phyloP scores from a whole-genome alignment of 1,284 basidiomycete genomes.

The Leucoagaricus sp. region DNA sequence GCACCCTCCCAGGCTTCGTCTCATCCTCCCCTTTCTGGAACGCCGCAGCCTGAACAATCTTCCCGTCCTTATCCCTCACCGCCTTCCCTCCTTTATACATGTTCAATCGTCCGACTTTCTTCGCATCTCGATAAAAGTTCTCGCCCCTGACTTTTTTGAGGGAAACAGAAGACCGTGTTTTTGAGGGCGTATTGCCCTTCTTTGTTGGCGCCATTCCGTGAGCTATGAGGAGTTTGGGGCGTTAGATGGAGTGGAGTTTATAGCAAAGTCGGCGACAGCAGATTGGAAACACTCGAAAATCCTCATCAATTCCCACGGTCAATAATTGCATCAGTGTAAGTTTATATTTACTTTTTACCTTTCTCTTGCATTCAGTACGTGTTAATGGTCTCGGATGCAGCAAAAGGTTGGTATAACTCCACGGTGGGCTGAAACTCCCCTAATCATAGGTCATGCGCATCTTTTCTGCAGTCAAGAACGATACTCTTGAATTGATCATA shows the following conservation, averaged over 20 bases:
- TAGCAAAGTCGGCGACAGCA: background rate
- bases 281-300: conserved; percentile 12
- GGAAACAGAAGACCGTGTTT: conserved; percentile 56
- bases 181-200: conserved; percentile 47
- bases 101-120: conserved; percentile 80
- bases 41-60: conserved; percentile 88
- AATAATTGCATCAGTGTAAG: background rate
- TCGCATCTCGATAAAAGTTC: conserved; percentile 94
- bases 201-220: conserved; percentile 57
- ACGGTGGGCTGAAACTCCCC: too few species aligned
- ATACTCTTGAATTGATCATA: too few species aligned
- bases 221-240: background rate
- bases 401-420: too few species aligned
- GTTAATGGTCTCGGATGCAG: too few species aligned
- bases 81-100: conserved; percentile 92
- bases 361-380: too few species aligned
- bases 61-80: conserved; percentile 85
- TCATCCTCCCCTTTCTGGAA: conserved; percentile 93
- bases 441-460: too few species aligned
- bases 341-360: too few species aligned
- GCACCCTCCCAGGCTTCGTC: conserved; percentile 84
- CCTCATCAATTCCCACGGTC: conserved; percentile 20
- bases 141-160: conserved; percentile 85
- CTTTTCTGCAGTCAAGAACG: too few species aligned
- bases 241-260: background rate